Base-by-base conservation (phyloP, 257 asterid species). In the Plantago elongata region DNA sequence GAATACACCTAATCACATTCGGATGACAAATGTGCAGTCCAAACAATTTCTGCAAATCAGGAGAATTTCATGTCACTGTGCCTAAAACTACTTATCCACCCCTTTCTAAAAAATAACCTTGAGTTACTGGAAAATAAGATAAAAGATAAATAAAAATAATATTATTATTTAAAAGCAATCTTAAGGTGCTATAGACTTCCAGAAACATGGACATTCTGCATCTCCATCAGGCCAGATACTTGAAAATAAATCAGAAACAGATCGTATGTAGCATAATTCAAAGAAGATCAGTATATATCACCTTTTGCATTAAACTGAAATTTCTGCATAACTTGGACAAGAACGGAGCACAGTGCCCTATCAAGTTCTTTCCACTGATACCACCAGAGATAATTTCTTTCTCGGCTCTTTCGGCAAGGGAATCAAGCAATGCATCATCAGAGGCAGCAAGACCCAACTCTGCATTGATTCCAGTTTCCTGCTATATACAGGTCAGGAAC, bases 401-500 rank as follows among this genome's bases (percentile, higher is more conserved):
- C 75, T 92, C 97, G 34, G 97, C 86, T 61, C 80, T 80, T 80
- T 89, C 95, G 5, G 89, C 79, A 13, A 92, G 83, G 51, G 68
- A 65, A 79, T 92, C 99, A 60, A 92, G 93, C 63, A 84, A 48
- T 63, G 96, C 95, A 81, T 92, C 99, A 57, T 89, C 96, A 65
- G 99, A 89, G 45, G 87, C 94, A 66, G 96, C 93, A 63, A 92
- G 74, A 16, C 99, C 99, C 69, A 92, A 74, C 82, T 89, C 99
- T 16, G 91, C 86, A 65, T 76, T 89, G 76, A 92, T 89, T 67
- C 81, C 76, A 27, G 71, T 73, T 62, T 79, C 89, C 99, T 92
- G 82, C 61, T 68, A 65, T 47, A 64, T 34, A 63, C 9, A 13
- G 61, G 57, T 9, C 48, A 60, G 45, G 9, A 63, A 46, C 59